These are phyloP conservation scores for Cercospora sp. DNA, from an alignment of 2,329 filamentous ascomycete species.

Conservation along the genomic window DNA sequence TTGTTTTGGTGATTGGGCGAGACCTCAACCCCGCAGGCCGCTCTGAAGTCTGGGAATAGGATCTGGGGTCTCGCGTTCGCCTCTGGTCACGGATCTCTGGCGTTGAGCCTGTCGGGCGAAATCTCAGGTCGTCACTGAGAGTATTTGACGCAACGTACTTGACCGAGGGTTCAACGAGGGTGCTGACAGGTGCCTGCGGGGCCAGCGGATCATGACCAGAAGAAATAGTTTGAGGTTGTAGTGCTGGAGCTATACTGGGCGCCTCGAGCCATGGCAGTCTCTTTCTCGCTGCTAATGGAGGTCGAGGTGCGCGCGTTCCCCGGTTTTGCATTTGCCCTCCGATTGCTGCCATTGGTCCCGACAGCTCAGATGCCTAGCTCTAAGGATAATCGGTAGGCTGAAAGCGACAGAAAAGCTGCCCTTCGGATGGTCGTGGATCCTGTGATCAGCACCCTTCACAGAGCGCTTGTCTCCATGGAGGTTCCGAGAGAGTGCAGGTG, in stretches of 20 bases:
- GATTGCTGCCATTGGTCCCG: not conserved
- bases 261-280: constrained; percentile 28
- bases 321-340: not conserved
- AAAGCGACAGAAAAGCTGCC: not conserved
- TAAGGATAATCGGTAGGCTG: not conserved
- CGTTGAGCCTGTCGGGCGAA: constrained; percentile 29
- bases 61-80: not conserved
- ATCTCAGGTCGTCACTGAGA: constrained; percentile 20
- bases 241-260: not conserved
- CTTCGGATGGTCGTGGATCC: not conserved
- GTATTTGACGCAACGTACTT: not conserved
- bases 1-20: not conserved
- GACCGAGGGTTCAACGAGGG: not conserved
- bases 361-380: not conserved
- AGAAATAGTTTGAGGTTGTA: not conserved
- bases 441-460: not conserved
- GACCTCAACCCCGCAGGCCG: constrained; percentile 7
- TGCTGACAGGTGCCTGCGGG: not conserved
- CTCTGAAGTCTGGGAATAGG: constrained; percentile 20
- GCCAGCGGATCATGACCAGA: not conserved
- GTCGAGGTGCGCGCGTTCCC: not conserved
- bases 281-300: constrained; percentile 22
- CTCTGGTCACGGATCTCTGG: constrained; percentile 17
- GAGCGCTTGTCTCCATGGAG: not conserved
- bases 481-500: not conserved